Conservation (phyloP, 2,329 filamentous ascomycete species). For the Beauveria brongniartii region DNA sequence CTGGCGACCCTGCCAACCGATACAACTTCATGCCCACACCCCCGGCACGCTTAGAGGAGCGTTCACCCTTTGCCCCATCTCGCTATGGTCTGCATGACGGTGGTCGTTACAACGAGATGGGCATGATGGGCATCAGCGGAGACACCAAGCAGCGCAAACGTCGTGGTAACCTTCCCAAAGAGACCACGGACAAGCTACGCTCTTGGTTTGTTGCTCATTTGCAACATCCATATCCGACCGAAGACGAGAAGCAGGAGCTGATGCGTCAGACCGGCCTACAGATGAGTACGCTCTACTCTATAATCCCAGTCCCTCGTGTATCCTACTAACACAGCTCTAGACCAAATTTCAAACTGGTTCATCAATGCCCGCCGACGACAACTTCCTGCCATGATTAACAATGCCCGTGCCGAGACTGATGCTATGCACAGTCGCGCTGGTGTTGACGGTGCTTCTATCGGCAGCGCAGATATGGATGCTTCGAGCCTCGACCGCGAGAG, state of each 20-base stretch:
- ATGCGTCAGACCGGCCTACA: constrained; percentile 69
- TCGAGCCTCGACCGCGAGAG: constrained; percentile 3
- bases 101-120: constrained; percentile 33
- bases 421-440: constrained; percentile 30
- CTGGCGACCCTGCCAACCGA: constrained; percentile 32
- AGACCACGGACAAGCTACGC: constrained; percentile 73
- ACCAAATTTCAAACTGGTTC: constrained; percentile 74
- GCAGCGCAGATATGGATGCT: neutral
- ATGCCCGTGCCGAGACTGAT: constrained; percentile 43
- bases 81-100: constrained; percentile 33
- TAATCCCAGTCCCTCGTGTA: constrained; percentile 12
- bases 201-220: constrained; percentile 74
- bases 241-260: constrained; percentile 79
- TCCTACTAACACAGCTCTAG: constrained; percentile 25
- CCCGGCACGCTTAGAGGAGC: constrained; percentile 34
- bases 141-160: constrained; percentile 52
- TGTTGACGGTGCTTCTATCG: neutral
- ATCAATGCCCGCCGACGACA: constrained; percentile 67
- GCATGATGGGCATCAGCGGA: constrained; percentile 26
- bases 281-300: constrained; percentile 54
- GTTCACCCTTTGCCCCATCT: constrained; percentile 34
- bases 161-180: constrained; percentile 83
- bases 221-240: constrained; percentile 75
- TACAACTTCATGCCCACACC: constrained; percentile 39
- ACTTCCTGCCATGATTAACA: constrained; percentile 51